Base-by-base conservation (phyloP, 495 filamentous ascomycete genomes). In the Articulospora tetracladia region DNA sequence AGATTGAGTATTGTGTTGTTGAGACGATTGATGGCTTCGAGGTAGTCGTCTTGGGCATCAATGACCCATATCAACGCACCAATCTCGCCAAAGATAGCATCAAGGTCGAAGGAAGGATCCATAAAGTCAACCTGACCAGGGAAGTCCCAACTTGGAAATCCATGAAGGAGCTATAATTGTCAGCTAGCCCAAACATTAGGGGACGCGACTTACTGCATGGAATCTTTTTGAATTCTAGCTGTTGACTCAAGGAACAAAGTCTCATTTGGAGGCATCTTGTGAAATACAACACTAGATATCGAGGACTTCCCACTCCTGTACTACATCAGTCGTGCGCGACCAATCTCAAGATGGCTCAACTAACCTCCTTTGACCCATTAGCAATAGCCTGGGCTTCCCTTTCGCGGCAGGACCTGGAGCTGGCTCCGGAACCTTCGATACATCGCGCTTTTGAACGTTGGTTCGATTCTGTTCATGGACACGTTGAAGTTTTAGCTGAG, bases 61-160 rank as follows among this genome's bases (percentile, higher is more conserved):
- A 98, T 94, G 50, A 98, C 93, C 95, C 95, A 98, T 58, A 98
- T 94, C 27, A 98, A 76, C 3, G 93, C 93, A 3, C 95, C 94
- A 28, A 95, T 87, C 68, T 92, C 91, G 51, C 89, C 88, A 73
- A 98, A 97, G 68, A 97, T 93, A 66, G 88, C 86, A 65, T 96
- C 91, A 28, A 92, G 84, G 71, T 98, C 95, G 63, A 96, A 91
- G 6, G 80, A 83, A 27, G 80, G 88, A 72, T 96, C 90, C 53
- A 92, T 83, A 60, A 92, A 91, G 71, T 97, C 88, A 55, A 98
- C 83, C 70, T 97, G 92, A 26, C 93, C 92, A 0, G 95, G 94
- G 55, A 98, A 91, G 68, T 98, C 94, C 91, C 91, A 96, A 97
- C 89, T 69, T 98, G 93, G 68, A 98, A 96, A 67, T 97, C 92